These are phyloP conservation scores for Aureobasidium pullulans DNA, from an alignment of 2,329 filamentous ascomycete species.

Conservation along the genomic window DNA sequence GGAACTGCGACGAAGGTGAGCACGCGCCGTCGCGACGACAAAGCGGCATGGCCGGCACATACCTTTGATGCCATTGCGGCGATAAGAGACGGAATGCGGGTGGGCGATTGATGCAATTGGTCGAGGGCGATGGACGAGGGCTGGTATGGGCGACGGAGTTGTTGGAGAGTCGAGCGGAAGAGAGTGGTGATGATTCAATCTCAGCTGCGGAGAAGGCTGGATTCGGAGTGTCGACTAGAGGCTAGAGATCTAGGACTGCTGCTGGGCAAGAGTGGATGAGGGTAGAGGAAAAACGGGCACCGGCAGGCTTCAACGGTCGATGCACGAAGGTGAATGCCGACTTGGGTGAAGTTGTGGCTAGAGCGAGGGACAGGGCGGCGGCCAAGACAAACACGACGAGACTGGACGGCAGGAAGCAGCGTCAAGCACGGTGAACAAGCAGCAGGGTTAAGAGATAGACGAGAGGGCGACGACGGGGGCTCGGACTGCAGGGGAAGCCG, in stretches of 20 bases:
- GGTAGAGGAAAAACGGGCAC: conserved; percentile 10
- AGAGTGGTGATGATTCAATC: background rate
- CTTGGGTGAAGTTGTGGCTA: background rate
- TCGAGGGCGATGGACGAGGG: background rate
- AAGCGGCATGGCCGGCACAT: background rate
- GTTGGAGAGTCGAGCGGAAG: background rate
- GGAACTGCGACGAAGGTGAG: conserved; percentile 31
- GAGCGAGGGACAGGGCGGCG: background rate
- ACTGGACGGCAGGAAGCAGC: background rate
- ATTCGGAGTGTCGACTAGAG: background rate
- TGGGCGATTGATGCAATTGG: background rate
- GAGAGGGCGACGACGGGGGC: background rate
- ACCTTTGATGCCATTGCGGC: conserved; percentile 18
- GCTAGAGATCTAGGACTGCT: background rate
- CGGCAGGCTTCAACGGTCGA: conserved; percentile 11
- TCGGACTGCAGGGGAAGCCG: background rate
- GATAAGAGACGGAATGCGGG: background rate
- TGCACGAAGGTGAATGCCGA: conserved; percentile 5
- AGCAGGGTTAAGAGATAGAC: conserved; percentile 3
- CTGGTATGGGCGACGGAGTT: background rate
- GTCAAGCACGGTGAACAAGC: background rate
- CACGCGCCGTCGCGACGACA: background rate
- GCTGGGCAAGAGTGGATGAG: conserved; percentile 3
- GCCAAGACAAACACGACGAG: conserved; percentile 8
- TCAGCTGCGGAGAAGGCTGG: conserved; percentile 11